Percentiles rank a stretch among this genome's conserved stretches.
phyloP scores from a whole-genome alignment of 1,284 basidiomycete species.

The Trichosporon asahii region DNA sequence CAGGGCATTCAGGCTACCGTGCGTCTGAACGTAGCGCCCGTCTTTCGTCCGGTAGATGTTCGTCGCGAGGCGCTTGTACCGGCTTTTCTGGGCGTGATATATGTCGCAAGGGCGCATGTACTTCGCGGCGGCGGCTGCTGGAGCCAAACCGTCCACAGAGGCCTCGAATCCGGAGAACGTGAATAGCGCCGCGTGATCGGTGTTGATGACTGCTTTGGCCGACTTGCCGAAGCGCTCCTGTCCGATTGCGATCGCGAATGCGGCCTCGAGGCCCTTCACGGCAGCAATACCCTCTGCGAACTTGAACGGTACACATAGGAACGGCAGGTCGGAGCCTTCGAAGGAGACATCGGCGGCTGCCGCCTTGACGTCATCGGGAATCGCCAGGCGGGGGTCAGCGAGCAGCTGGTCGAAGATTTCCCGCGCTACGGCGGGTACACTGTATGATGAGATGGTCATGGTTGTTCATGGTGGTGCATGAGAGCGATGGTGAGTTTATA shows the following conservation, averaged over 20 bases:
- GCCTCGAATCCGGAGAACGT: slow-evolving; percentile 1
- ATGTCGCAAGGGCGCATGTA: slow-evolving; percentile 11
- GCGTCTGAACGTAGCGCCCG: slow-evolving; percentile 17
- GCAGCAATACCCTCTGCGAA: slow-evolving; percentile 17
- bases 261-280: slow-evolving; percentile 20
- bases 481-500: not conserved
- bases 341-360: slow-evolving; percentile 8
- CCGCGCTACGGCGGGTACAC: slow-evolving; percentile 4
- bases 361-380: slow-evolving; percentile 13
- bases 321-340: slow-evolving; percentile 12
- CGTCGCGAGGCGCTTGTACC: slow-evolving; percentile 11
- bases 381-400: slow-evolving; percentile 12
- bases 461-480: not conserved
- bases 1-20: slow-evolving; percentile 15
- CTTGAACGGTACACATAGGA: slow-evolving; percentile 17
- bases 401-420: slow-evolving; percentile 10
- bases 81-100: slow-evolving; percentile 2
- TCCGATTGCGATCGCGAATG: slow-evolving; percentile 16
- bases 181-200: slow-evolving; percentile 20
- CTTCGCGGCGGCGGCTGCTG: not conserved
- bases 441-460: slow-evolving; percentile 9
- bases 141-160: slow-evolving; percentile 6
- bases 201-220: slow-evolving; percentile 3
- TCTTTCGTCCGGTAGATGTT: slow-evolving; percentile 18
- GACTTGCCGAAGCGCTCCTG: slow-evolving; percentile 11